Base-by-base conservation (phyloP, 345 rosid genomes). In the Theobroma cacao region DNA sequence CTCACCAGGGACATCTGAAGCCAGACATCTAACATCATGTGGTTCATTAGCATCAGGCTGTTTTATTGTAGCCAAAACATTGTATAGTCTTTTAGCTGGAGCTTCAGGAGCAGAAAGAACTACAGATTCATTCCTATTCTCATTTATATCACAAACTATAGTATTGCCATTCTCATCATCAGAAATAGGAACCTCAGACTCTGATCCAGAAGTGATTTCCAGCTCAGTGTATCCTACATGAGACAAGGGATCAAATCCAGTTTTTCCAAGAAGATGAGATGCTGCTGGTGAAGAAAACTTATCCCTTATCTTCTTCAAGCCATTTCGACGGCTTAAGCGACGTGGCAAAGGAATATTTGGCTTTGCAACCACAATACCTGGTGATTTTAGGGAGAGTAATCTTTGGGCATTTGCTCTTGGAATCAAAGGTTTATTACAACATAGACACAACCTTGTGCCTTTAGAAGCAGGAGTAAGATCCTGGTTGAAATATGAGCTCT, bases 361-460 rank as follows among this genome's bases (percentile, higher is more conserved):
- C 73, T 61, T 86, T 67, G 48, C 34, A 26, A 70, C 43, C 38
- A 60, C 60, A 77, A 60, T 70, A 22, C 72, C 82, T 7, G 79
- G 53, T 52, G 86, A 72, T 48, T 82, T 83, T 78, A 87, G 61
- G 76, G 77, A 81, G n/a, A 72, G 40, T 18, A 81, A 71, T 72
- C 83, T 85, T 75, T 85, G 85, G 56, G 84, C 64, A 53, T 81
- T 72, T 20, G 84, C 83, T 73, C 83, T 87, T 5, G 90, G 81
- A 79, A 79, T 77, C 90, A 88, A 86, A 20, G 88, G 89, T 68
- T 83, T 85, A 80, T 83, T 72, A 59, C 97, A 93, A 81, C 97
- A 93, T 63, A 93, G 82, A 85, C 97, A 90, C 13, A 75, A 61
- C 52, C 75, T 83, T 41, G 84, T 48, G 31, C 77, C 72, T 67